These are phyloP conservation scores for Tetracladium maxilliforme DNA, from an alignment of 2,329 filamentous ascomycete genomes.

Conservation along the genomic window DNA sequence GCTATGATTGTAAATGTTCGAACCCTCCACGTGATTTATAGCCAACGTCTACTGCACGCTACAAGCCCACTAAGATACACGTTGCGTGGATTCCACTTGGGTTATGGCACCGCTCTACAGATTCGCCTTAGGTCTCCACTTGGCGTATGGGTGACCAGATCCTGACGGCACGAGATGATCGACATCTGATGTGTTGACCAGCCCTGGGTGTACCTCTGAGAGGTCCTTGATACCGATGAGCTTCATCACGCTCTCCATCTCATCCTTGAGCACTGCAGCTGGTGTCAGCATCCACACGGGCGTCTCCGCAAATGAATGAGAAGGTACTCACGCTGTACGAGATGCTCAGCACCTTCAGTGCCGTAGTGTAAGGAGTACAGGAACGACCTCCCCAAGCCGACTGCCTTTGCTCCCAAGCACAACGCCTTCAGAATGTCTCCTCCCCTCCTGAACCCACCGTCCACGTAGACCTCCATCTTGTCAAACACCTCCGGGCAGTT, in stretches of 20 bases:
- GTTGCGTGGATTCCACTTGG: no score
- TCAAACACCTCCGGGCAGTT: constrained; percentile 45
- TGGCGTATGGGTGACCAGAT: constrained; percentile 28
- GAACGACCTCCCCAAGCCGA: constrained; percentile 46
- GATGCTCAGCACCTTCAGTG: constrained; percentile 36
- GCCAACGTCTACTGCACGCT: no score
- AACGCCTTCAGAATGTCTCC: constrained; percentile 54
- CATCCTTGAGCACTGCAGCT: constrained; percentile 33
- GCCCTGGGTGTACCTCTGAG: constrained; percentile 42
- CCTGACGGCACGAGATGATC: constrained; percentile 27
- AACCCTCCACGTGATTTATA: no score
- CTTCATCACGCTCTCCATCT: constrained; percentile 51
- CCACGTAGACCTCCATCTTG: constrained; percentile 44
- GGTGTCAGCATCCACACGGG: constrained; percentile 1
- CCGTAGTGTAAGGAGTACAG: constrained; percentile 48
- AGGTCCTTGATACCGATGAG: constrained; percentile 48
- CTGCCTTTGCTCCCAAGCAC: constrained; percentile 47
- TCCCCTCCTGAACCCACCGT: constrained; percentile 50
- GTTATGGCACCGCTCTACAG: no score
- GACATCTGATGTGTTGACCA: constrained; percentile 37
- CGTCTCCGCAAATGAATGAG: not conserved
- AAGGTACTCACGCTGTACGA: constrained; percentile 32
- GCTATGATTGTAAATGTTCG: no score
- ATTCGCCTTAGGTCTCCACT: constrained; percentile 16
- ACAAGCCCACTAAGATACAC: no score